Percentiles rank a stretch among this genome's conserved stretches.
Evolutionary conservation across 257 asterid genomes (phyloP).

Genomic region (Petunia secreta): DNA sequence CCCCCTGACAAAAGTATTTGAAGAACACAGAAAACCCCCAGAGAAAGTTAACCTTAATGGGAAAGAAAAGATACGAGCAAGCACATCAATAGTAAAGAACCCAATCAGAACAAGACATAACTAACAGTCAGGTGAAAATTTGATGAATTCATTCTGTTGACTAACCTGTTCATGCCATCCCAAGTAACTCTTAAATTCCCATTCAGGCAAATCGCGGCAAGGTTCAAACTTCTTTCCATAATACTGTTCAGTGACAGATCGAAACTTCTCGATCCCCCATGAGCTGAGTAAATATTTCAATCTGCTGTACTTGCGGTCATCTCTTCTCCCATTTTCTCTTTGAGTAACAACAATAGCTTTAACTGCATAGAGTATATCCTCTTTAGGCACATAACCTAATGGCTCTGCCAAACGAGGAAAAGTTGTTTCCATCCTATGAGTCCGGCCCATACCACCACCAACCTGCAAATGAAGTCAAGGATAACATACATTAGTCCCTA

Average conservation of each 20-base stretch:
- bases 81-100: slow-evolving; percentile 10
- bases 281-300: slow-evolving; percentile 91
- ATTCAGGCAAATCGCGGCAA: slow-evolving; percentile 80
- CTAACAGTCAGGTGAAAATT: not conserved
- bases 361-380: slow-evolving; percentile 84
- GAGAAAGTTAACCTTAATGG: not conserved
- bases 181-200: slow-evolving; percentile 96
- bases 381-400: slow-evolving; percentile 92
- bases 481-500: slow-evolving; percentile 13
- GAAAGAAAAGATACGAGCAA: not conserved
- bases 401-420: slow-evolving; percentile 92
- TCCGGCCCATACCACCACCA: slow-evolving; percentile 99
- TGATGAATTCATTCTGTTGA: not conserved
- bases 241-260: slow-evolving; percentile 77
- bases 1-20: slow-evolving; percentile 63
- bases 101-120: not conserved
- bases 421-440: slow-evolving; percentile 84
- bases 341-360: slow-evolving; percentile 96
- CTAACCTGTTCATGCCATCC: slow-evolving; percentile 99
- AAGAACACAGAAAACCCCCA: not conserved
- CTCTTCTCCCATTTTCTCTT: slow-evolving; percentile 96
- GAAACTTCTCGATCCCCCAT: slow-evolving; percentile 97
- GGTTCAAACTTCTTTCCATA: slow-evolving; percentile 86
- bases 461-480: slow-evolving; percentile 57
- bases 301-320: slow-evolving; percentile 95